Conservation (phyloP, 1,139 yeast species). For the Eremothecium cymbalariae region DNA sequence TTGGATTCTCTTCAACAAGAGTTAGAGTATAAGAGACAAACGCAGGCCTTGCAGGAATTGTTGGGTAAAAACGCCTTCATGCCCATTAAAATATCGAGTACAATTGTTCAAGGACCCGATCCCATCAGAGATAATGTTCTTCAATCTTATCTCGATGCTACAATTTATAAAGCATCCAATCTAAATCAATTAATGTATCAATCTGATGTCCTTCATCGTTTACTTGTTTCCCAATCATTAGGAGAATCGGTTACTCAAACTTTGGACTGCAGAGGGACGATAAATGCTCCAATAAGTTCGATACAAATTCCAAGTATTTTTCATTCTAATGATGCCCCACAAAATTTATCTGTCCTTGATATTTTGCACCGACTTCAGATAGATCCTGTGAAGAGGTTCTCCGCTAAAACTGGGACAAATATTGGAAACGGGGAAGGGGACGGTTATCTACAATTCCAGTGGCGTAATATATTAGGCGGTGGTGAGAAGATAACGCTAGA, state of each 20-base stretch:
- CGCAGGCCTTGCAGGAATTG: conserved; percentile 6
- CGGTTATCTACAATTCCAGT: conserved; percentile 72
- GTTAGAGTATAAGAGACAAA: conserved; percentile 10
- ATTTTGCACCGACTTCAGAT: conserved; percentile 51
- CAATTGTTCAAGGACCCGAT: conserved; percentile 19
- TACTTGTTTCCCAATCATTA: conserved; percentile 25
- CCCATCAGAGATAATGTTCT: conserved; percentile 19
- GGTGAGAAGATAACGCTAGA: conserved; percentile 74
- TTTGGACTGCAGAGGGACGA: conserved; percentile 17
- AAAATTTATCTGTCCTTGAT: conserved; percentile 30
- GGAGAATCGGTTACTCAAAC: conserved; percentile 20
- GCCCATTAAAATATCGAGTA: conserved; percentile 21
- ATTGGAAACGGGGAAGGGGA: conserved; percentile 94
- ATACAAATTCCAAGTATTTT: conserved; percentile 13
- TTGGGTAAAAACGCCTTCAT: conserved; percentile 11
- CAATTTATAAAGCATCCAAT: conserved; percentile 23
- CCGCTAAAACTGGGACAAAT: conserved; percentile 86
- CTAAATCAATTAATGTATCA: conserved; percentile 23
- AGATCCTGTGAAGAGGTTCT: conserved; percentile 55
- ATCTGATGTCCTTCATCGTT: conserved; percentile 23
- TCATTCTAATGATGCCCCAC: conserved; percentile 11
- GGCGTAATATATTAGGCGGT: conserved; percentile 78
- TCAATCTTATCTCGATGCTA: conserved; percentile 24
- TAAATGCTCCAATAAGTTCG: conserved; percentile 9
- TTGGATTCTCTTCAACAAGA: conserved; percentile 6